Evolutionary conservation across 495 filamentous ascomycete genomes (phyloP).

Genomic region (Bryoglossum gracile): DNA sequence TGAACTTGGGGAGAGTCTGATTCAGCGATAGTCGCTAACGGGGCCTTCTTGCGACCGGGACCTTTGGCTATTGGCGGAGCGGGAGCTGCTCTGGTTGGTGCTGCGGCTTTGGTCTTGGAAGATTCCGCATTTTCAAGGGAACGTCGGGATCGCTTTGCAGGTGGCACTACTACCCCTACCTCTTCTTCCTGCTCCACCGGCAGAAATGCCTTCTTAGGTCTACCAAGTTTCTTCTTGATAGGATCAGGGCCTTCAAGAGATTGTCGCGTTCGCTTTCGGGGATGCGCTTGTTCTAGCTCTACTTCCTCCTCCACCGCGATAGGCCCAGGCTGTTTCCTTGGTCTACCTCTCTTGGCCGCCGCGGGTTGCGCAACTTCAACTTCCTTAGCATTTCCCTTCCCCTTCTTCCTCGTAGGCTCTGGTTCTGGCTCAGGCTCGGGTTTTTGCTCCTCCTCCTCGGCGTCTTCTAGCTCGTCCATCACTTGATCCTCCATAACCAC

Average conservation of each 20-base stretch:
- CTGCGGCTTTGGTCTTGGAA: neutral
- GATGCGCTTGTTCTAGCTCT: conserved; percentile 23
- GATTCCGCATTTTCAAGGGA: conserved; percentile 19
- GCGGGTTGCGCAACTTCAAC: conserved; percentile 20
- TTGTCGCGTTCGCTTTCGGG: conserved; percentile 27
- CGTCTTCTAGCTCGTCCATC: conserved; percentile 8
- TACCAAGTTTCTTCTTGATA: conserved; percentile 8
- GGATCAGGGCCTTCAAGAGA: conserved; percentile 21
- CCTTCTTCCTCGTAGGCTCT: conserved; percentile 22
- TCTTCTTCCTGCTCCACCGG: conserved; percentile 1
- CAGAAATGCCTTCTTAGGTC: conserved; percentile 2
- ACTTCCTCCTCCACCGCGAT: conserved; percentile 21
- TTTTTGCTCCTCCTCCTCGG: conserved; percentile 9
- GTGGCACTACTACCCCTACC: conserved; percentile 16
- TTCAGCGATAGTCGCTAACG: conserved; percentile 16
- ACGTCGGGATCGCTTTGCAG: conserved; percentile 28
- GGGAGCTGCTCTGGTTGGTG: conserved; percentile 1
- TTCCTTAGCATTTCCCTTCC: conserved; percentile 32
- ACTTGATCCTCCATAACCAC: conserved; percentile 3
- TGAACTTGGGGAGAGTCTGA: conserved; percentile 30
- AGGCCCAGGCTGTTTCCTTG: conserved; percentile 17
- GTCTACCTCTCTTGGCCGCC: conserved; percentile 24
- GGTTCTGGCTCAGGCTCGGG: conserved; percentile 13
- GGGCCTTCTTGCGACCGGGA: conserved; percentile 2
- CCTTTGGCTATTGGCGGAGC: conserved; percentile 9